Evolutionary conservation across 2,329 filamentous ascomycete genomes (phyloP).

Genomic region (Karstenula rhodostoma): DNA sequence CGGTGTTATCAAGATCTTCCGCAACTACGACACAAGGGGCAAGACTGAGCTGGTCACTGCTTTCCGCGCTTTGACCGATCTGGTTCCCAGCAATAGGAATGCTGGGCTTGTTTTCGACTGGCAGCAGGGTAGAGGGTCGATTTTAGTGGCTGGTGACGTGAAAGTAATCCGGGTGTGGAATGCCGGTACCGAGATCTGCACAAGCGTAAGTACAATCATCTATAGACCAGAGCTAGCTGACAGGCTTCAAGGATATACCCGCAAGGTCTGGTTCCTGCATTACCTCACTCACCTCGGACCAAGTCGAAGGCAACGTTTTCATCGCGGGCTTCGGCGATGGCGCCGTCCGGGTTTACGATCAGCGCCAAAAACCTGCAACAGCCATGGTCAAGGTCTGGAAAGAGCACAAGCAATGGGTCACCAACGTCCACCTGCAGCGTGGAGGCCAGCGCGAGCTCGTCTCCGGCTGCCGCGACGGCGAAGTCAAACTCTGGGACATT

Average conservation of each 20-base stretch:
- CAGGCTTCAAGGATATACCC: conserved; percentile 74
- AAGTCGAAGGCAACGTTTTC: conserved; percentile 96
- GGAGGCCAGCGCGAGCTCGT: conserved; percentile 92
- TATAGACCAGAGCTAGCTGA: conserved; percentile 19
- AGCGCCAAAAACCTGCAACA: conserved; percentile 81
- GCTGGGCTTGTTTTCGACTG: conserved; percentile 97
- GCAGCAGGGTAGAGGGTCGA: conserved; percentile 96
- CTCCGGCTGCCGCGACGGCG: conserved; percentile 89
- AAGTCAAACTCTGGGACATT: conserved; percentile 96
- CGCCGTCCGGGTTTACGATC: conserved; percentile 92
- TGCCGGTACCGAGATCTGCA: conserved; percentile 89
- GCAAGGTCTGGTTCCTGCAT: conserved; percentile 95
- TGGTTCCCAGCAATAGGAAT: conserved; percentile 92
- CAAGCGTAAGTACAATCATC: conserved; percentile 62
- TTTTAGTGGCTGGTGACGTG: conserved; percentile 95
- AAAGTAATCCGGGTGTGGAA: conserved; percentile 97
- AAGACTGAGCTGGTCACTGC: conserved; percentile 86
- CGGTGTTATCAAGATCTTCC: conserved; percentile 91
- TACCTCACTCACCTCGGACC: conserved; percentile 93
- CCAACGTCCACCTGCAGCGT: conserved; percentile 94
- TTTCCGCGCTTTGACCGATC: conserved; percentile 91
- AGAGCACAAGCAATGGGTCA: conserved; percentile 94
- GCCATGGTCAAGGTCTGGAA: conserved; percentile 98
- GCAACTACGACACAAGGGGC: conserved; percentile 82
- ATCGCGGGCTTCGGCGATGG: conserved; percentile 97